Evolutionary conservation across 139 green algal genomes (phyloP).

Genomic region (Tetraselmis striata): DNA sequence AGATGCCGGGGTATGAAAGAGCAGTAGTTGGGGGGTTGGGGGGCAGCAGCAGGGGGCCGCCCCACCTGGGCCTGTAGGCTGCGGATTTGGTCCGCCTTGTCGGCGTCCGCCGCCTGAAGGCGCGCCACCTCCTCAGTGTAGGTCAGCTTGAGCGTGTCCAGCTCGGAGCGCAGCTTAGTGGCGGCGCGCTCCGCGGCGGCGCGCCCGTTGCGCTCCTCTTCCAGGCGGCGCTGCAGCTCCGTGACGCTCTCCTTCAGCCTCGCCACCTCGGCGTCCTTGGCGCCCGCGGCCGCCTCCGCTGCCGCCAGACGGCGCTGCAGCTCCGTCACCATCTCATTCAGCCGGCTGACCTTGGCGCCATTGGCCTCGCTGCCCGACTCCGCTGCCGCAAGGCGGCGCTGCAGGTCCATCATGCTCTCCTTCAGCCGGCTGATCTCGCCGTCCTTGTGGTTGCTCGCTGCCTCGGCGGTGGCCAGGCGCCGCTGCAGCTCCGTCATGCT

Average conservation of each 20-base stretch:
- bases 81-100: neutral
- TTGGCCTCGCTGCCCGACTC: too few relatives aligned
- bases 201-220: neutral
- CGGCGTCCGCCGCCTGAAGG: neutral
- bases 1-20: too few relatives aligned
- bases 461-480: neutral
- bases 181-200: neutral
- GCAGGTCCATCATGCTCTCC: neutral
- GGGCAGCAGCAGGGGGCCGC: too few relatives aligned
- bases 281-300: neutral
- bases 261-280: neutral
- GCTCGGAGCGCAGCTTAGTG: neutral
- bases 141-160: neutral
- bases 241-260: neutral
- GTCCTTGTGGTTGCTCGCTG: neutral
- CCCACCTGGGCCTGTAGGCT: neutral
- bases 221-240: neutral
- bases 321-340: neutral
- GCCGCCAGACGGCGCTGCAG: neutral
- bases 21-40: too few relatives aligned
- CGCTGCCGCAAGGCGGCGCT: neutral
- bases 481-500: neutral
- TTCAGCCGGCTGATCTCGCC: neutral
- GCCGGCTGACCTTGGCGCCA: too few relatives aligned
- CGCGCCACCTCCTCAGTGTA: neutral